Percentiles rank a stretch among this genome's conserved stretches.
Conservation (phyloP, 2,329 filamentous ascomycete species). For the Boeremia lycopersici region DNA sequence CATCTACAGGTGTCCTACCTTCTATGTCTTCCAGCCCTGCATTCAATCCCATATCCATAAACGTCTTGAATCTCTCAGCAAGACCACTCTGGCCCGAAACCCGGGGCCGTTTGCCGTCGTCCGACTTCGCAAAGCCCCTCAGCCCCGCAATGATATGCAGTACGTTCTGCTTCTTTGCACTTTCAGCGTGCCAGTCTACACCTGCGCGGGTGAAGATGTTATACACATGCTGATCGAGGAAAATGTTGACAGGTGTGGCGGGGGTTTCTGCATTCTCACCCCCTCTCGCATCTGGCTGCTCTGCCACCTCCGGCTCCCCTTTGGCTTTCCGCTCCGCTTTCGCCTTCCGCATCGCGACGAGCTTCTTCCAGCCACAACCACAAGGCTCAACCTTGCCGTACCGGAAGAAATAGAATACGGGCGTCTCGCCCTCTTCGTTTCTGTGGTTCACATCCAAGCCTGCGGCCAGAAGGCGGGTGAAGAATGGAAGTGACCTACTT, state of each 20-base stretch:
- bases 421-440: not conserved
- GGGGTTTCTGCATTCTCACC: not conserved
- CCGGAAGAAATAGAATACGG: not conserved
- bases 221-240: not conserved
- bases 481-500: not conserved
- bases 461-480: not conserved
- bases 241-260: not conserved
- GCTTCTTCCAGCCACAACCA: not conserved
- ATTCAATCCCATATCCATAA: not conserved
- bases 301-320: no score
- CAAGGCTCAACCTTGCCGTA: not conserved
- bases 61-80: not conserved
- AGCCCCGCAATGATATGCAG: not conserved
- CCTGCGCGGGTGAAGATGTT: not conserved
- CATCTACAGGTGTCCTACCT: not conserved
- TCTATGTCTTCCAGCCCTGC: not conserved
- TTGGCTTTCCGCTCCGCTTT: no score
- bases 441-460: not conserved
- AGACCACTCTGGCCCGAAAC: not conserved
- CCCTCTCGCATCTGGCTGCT: no score
- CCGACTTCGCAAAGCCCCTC: not conserved
- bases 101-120: not conserved
- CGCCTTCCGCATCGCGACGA: no score
- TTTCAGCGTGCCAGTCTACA: not conserved
- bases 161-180: not conserved